Conservation (phyloP, 208 protist species). For the Acanthamoeba rhysodes region DNA sequence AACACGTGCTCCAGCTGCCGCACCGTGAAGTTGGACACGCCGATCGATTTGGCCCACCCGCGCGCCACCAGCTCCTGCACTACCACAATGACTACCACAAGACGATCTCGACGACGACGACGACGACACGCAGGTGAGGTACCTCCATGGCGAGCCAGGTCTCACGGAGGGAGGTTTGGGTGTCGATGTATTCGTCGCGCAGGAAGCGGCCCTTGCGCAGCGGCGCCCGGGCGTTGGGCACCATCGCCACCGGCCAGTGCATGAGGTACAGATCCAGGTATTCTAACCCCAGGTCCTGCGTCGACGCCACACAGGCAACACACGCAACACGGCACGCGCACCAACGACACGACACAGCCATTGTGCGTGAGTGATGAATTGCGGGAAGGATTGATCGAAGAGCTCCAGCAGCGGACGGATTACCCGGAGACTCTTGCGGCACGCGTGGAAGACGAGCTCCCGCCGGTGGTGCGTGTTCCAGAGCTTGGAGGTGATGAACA, state of each 20-base stretch:
- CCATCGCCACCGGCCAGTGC: constrained; percentile 47
- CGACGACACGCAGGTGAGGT: too few species aligned
- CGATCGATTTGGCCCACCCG: background rate
- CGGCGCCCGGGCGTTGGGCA: constrained; percentile 9
- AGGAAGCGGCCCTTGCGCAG: background rate
- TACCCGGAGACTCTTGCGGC: background rate
- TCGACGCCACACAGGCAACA: background rate
- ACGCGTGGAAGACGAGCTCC: background rate
- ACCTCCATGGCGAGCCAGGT: constrained; percentile 59
- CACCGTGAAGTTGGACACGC: constrained; percentile 45
- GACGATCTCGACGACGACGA: background rate
- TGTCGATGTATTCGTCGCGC: constrained; percentile 24
- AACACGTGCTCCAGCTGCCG: constrained; percentile 5
- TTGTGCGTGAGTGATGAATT: background rate
- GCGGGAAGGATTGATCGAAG: too few species aligned
- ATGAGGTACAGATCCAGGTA: constrained; percentile 21
- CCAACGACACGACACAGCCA: background rate
- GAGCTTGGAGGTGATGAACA: constrained; percentile 61
- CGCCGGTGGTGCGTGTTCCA: constrained; percentile 7
- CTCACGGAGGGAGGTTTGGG: background rate
- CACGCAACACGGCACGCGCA: background rate
- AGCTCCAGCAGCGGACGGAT: too few species aligned
- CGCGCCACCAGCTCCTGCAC: background rate
- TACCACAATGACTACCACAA: too few species aligned
- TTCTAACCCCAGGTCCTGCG: background rate